Evolutionary conservation across 1,284 basidiomycete genomes (phyloP).

Genomic region (Sanghuangporus baumii): DNA sequence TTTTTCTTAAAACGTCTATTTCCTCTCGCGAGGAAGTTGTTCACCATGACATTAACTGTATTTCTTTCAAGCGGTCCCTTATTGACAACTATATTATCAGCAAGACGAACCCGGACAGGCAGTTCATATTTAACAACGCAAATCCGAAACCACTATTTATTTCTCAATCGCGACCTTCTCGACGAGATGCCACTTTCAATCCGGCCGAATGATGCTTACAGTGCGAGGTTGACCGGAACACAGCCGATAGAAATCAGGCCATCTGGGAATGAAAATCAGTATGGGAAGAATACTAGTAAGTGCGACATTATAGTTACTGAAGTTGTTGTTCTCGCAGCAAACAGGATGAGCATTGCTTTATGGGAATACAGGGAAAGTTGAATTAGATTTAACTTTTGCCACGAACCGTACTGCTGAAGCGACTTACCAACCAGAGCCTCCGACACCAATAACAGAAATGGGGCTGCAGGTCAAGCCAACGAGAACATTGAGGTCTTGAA

Average conservation of each 20-base stretch:
- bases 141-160: too few relatives aligned
- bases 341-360: slow-evolving; percentile 6
- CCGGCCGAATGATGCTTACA: too few relatives aligned
- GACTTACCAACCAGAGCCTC: slow-evolving; percentile 21
- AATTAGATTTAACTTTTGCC: slow-evolving; percentile 9
- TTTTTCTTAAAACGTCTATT: too few relatives aligned
- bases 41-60: too few relatives aligned
- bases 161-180: too few relatives aligned
- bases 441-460: slow-evolving; percentile 24
- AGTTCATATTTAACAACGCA: too few relatives aligned
- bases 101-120: too few relatives aligned
- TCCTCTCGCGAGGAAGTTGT: too few relatives aligned
- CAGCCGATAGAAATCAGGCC: slow-evolving; percentile 36
- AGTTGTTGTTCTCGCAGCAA: slow-evolving; percentile 21
- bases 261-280: slow-evolving; percentile 20
- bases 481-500: slow-evolving; percentile 20
- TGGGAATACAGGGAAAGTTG: slow-evolving; percentile 25
- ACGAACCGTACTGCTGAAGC: neutral
- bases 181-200: too few relatives aligned
- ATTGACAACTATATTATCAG: too few relatives aligned
- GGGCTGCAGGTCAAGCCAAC: slow-evolving; percentile 26
- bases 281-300: neutral
- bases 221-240: slow-evolving; percentile 31
- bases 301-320: slow-evolving; percentile 15
- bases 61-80: too few relatives aligned